These are phyloP conservation scores for Epicoccum sorghinum DNA, from an alignment of 2,329 filamentous ascomycete species.

Conservation along the genomic window DNA sequence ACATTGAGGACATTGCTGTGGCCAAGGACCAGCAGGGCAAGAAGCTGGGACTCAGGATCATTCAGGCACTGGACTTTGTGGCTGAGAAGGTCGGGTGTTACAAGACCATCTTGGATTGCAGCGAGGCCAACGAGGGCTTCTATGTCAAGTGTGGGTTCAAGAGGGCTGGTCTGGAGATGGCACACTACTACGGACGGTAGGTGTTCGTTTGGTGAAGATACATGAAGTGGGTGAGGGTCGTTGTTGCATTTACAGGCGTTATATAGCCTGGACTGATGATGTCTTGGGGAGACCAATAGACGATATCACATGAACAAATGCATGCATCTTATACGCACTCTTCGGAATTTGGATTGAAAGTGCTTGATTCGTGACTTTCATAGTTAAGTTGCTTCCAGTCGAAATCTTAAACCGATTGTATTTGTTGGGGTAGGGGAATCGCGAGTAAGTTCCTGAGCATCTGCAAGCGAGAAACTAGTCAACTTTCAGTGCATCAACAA, in stretches of 20 bases:
- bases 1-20: slow-evolving; percentile 98
- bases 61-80: slow-evolving; percentile 89
- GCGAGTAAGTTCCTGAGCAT: not conserved
- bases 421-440: not conserved
- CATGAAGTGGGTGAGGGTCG: not conserved
- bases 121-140: slow-evolving; percentile 94
- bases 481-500: not conserved
- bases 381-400: too few species aligned
- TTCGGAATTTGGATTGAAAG: too few species aligned
- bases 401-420: not conserved
- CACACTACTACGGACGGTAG: slow-evolving; percentile 74
- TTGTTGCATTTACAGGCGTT: slow-evolving; percentile 11
- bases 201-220: not conserved
- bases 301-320: not conserved
- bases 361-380: too few species aligned
- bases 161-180: slow-evolving; percentile 92
- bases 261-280: not conserved
- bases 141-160: slow-evolving; percentile 98
- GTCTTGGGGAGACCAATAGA: not conserved
- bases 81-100: slow-evolving; percentile 91
- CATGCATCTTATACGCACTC: too few species aligned
- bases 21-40: slow-evolving; percentile 96
- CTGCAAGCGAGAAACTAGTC: slow-evolving; percentile 16
- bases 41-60: slow-evolving; percentile 90
- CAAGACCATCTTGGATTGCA: slow-evolving; percentile 96